Conservation (phyloP, 2,329 filamentous ascomycete species). For the Paecilomyces niveus region DNA sequence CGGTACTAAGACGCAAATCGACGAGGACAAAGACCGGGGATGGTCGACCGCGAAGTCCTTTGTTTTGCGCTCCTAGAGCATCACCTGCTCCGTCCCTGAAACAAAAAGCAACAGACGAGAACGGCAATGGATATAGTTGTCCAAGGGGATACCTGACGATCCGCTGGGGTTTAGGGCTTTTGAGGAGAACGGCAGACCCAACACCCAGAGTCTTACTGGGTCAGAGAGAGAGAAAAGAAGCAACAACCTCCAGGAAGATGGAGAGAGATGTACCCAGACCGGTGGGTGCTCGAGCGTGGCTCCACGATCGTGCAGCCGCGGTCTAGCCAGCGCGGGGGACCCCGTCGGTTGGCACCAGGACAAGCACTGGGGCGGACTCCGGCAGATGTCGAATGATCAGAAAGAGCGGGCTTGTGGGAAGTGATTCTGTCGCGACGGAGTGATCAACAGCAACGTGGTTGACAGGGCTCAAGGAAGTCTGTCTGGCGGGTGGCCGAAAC, state of each 20-base stretch:
- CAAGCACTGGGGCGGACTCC: background rate
- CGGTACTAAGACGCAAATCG: background rate
- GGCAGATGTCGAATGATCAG: background rate
- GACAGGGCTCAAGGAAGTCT: constrained; percentile 13
- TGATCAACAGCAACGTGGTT: constrained; percentile 19
- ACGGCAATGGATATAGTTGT: background rate
- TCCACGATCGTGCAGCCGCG: constrained; percentile 12
- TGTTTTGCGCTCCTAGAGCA: background rate
- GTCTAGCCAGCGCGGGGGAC: constrained; percentile 10
- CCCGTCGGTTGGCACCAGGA: constrained; percentile 3
- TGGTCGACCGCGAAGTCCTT: background rate
- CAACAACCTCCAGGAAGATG: background rate
- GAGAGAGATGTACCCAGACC: constrained; percentile 8
- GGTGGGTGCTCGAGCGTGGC: constrained; percentile 7
- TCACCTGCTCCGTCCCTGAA: background rate
- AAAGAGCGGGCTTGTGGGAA: background rate
- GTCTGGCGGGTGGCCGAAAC: background rate
- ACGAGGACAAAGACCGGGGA: background rate
- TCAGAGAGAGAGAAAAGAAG: background rate
- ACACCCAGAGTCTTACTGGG: background rate
- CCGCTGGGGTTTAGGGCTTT: background rate
- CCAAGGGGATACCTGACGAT: background rate
- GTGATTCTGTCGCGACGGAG: background rate
- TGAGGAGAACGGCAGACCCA: background rate
- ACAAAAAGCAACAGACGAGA: background rate